Evolutionary conservation across 1,139 yeast genomes (phyloP).

Genomic region (Casaregolazyma suthepensis): DNA sequence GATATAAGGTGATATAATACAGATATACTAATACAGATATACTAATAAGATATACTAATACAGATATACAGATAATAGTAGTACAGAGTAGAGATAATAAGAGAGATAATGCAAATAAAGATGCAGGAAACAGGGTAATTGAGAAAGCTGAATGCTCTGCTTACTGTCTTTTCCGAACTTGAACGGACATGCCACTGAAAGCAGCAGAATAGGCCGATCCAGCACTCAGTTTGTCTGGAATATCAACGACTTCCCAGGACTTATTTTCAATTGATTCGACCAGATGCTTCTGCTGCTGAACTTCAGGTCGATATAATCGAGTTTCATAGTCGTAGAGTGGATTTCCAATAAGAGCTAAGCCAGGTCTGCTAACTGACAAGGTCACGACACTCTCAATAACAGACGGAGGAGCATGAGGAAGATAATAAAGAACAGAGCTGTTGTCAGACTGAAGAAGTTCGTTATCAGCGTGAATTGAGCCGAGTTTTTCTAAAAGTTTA

Average conservation of each 20-base stretch:
- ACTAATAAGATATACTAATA: background rate
- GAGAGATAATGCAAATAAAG: too few species aligned
- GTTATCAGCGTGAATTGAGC: slow-evolving; percentile 25
- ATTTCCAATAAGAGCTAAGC: slow-evolving; percentile 26
- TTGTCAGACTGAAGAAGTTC: slow-evolving; percentile 12
- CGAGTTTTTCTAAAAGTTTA: slow-evolving; percentile 26
- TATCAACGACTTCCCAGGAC: slow-evolving; percentile 1
- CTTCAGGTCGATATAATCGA: slow-evolving; percentile 10
- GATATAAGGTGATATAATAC: background rate
- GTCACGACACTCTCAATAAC: slow-evolving; percentile 46
- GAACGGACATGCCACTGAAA: slow-evolving; percentile 4
- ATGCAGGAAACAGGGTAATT: background rate
- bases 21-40: background rate
- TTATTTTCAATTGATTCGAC: background rate
- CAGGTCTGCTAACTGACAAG: slow-evolving; percentile 28
- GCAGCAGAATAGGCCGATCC: background rate
- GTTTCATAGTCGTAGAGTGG: slow-evolving; percentile 27
- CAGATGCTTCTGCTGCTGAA: background rate
- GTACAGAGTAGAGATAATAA: too few species aligned
- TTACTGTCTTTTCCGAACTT: background rate
- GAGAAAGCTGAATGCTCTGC: too few species aligned
- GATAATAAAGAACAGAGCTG: slow-evolving; percentile 39
- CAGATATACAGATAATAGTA: background rate
- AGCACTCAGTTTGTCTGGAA: background rate
- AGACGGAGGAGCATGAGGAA: slow-evolving; percentile 71